Base-by-base conservation (phyloP, 2,329 filamentous ascomycete species). In the Phialemoniopsis sp. region DNA sequence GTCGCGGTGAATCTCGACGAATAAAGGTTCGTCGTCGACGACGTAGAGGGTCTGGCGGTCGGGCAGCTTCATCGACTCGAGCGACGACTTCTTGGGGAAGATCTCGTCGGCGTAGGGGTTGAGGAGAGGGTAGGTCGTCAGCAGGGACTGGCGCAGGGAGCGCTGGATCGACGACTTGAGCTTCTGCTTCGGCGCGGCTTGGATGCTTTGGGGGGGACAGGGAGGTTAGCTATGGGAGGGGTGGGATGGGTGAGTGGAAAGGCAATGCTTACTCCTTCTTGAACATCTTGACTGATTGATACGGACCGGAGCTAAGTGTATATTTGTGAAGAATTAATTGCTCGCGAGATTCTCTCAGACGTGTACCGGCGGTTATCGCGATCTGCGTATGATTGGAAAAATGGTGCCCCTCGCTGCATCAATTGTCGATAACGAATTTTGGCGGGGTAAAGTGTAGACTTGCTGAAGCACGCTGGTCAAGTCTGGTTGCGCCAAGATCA, bases 111-210 rank as follows among this genome's bases (percentile, higher is more conserved):
- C 94, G 67, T 89, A 79, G 1, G 88, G 87, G 50, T 82, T 80
- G 37, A 97, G 84, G 37, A 87, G 78, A 3, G 93, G 93, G 67
- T 94, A 96, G 38, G 86, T 86, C 43, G 88, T 76, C 48, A 93
- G 72, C 50, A 97, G 78, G 56, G 87, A 87, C 55, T 83, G 76
- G 52, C 93, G 87, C 54, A 98, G 83, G 48, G 73, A 79, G 57
- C 93, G 87, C 71, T 96, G 90, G 41, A 89, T 88, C 17, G 89
- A 95, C 49, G 91, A 96, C 70, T 97, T 98, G 66, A 97, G 88
- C 74, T 97, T 97, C 53, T 89, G 89, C 70, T 93, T 95, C 41
- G 87, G 83, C 50, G 85, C 80, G 18, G 84, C 69, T 54, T 81
- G 71, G 61, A 95, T 82, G 50, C 87, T 31, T 31, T 16, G 34